Conservation (phyloP, 345 rosid genomes). For the Aurinia saxatilis region DNA sequence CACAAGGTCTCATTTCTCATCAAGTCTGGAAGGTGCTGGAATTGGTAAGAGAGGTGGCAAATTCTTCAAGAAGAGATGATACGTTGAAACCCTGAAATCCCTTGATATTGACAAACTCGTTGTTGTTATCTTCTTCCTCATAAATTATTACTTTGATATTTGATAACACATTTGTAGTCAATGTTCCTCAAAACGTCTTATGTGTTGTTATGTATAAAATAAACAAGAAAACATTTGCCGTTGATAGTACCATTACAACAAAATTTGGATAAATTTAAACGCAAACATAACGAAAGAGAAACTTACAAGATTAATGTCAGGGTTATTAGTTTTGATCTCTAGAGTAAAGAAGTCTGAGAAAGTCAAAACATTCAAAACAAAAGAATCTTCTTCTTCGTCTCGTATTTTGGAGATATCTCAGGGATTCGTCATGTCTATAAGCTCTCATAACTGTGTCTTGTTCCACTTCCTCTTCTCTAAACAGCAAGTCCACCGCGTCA, state of each 20-base stretch:
- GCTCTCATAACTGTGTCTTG: slow-evolving; percentile 24
- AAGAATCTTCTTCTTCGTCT: slow-evolving; percentile 8
- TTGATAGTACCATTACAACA: background rate
- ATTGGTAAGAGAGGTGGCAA: slow-evolving; percentile 76
- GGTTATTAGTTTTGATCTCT: background rate
- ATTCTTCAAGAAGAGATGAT: slow-evolving; percentile 58
- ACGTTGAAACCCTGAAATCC: background rate
- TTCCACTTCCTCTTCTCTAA: slow-evolving; percentile 20
- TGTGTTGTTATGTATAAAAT: slow-evolving; percentile 4
- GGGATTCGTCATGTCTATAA: slow-evolving; percentile 24
- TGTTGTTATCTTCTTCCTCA: background rate
- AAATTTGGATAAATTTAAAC: background rate
- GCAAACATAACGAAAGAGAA: background rate
- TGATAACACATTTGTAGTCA: background rate
- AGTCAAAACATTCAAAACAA: slow-evolving; percentile 21
- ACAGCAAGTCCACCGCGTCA: slow-evolving; percentile 13
- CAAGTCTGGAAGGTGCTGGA: slow-evolving; percentile 53
- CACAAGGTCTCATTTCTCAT: slow-evolving; percentile 57
- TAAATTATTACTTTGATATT: background rate
- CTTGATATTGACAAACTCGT: background rate
- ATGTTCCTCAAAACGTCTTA: background rate
- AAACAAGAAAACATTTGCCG: background rate
- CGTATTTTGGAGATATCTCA: slow-evolving; percentile 1
- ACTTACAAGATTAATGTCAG: no score
- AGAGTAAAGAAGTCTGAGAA: slow-evolving; percentile 12